Base-by-base conservation (phyloP, 2,329 filamentous ascomycete genomes). In the Trichoderma sp. region DNA sequence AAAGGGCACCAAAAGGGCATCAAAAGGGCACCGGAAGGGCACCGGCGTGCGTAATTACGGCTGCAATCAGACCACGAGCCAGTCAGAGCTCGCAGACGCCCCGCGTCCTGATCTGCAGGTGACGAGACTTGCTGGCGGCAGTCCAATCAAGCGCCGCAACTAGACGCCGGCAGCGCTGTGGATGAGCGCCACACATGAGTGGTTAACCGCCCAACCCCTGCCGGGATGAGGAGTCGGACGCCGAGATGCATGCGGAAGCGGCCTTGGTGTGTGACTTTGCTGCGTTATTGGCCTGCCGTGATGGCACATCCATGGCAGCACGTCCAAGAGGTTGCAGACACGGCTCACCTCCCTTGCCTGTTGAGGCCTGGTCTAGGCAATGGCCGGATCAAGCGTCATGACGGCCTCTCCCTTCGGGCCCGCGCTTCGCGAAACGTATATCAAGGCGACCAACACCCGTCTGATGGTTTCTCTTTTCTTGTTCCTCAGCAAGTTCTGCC, bases 401-500 rank as follows among this genome's bases (percentile, higher is more conserved):
- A 29, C 17, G 66, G 66, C 50, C 50, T 39, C 59, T 34, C 29
- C 22, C 53, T 45, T 45, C 7, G 19, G 42, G 22, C 25, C 64
- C 56, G 66, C 59, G 66, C 66, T 64, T 68, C 50, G 35, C 59
- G 64, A 68, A 68, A 68, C 59, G 56, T 68, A 68, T 68, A 68
- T 60, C 27, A 54, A 64, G 64, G 53, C 58, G 59, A 48, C 66
- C 66, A 68, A 68, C 66, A 68, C 66, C 73, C 75, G 73, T 53
- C 76, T 74, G 72, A 74, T 77, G 74, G 74, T 76, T 76, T 34
- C n/a, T 19, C 80, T 80, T 79, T 82, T 81, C 81, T 78, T 75
- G 75, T 75, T 87, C 88, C 84, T 84, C 84, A 90, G 89, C 89
- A 91, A 91, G 88, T 82, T 82, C 76, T 83, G 79, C 72, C 84